phyloP scores from a whole-genome alignment of 306 rosid species.

The Vigna radiata region DNA sequence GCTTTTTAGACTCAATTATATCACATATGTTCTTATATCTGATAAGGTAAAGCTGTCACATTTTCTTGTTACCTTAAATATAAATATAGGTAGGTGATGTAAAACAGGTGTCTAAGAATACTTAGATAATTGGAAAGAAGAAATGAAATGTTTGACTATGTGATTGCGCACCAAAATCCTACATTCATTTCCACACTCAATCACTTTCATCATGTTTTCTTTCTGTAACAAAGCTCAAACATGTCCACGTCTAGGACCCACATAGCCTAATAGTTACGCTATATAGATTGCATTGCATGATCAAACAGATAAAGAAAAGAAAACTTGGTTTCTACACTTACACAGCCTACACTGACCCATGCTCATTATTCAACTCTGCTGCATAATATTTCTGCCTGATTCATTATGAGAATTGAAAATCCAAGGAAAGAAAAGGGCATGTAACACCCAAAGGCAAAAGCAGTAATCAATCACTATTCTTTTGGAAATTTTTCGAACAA shows the following conservation, averaged over 20 bases:
- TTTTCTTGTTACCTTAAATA: not conserved
- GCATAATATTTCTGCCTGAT: not conserved
- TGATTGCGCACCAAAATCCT: slow-evolving; percentile 39
- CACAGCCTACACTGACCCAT: slow-evolving; percentile 27
- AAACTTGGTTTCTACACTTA: slow-evolving; percentile 43
- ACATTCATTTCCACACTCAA: slow-evolving; percentile 31
- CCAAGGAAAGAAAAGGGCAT: slow-evolving; percentile 4
- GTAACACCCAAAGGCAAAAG: slow-evolving; percentile 19
- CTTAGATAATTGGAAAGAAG: slow-evolving; percentile 1
- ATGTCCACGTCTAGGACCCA: slow-evolving; percentile 45
- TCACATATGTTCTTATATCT: no score
- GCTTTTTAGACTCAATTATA: not conserved
- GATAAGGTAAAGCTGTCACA: no score
- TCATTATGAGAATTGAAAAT: slow-evolving; percentile 5
- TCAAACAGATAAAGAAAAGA: slow-evolving; percentile 10
- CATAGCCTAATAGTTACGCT: slow-evolving; percentile 49
- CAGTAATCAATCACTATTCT: not conserved
- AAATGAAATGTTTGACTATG: slow-evolving; percentile 13
- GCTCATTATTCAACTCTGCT: slow-evolving; percentile 34
- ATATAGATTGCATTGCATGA: slow-evolving; percentile 35
- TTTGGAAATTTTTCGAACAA: slow-evolving; percentile 6
- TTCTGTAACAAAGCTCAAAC: slow-evolving; percentile 12
- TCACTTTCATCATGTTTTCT: slow-evolving; percentile 33
- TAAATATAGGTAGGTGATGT: not conserved
- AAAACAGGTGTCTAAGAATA: not conserved